Conservation (phyloP, 768 basidiomycete species). For the Dictyophora rubrovolvata region DNA sequence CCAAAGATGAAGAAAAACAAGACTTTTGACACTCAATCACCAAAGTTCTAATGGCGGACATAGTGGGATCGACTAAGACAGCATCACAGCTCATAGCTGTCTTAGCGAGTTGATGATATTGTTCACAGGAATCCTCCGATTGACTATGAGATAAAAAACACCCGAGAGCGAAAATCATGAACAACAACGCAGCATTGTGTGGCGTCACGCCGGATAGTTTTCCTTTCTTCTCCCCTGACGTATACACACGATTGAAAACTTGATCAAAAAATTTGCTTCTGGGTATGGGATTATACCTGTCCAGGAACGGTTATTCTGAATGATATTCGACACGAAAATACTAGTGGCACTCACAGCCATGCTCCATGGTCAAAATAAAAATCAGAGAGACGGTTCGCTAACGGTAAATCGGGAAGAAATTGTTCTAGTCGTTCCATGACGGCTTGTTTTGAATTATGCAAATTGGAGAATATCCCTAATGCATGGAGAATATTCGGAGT, state of each 20-base stretch:
- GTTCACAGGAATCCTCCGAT: constrained; percentile 42
- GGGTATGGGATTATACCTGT: constrained; percentile 45
- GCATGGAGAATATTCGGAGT: constrained; percentile 1
- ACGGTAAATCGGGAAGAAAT: constrained; percentile 42
- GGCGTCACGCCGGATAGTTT: constrained; percentile 22
- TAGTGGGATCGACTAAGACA: constrained; percentile 40
- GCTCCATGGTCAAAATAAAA: constrained; percentile 55
- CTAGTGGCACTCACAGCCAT: constrained; percentile 36
- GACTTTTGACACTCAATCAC: constrained; percentile 28
- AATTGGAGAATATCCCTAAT: constrained; percentile 6
- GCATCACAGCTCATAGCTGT: constrained; percentile 39
- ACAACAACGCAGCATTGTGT: constrained; percentile 54
- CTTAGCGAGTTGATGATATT: constrained; percentile 52
- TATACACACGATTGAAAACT: constrained; percentile 42
- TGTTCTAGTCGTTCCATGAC: constrained; percentile 2
- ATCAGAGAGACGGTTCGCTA: constrained; percentile 53
- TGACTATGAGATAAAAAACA: constrained; percentile 45
- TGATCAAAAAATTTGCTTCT: constrained; percentile 48
- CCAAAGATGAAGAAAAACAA: constrained; percentile 20
- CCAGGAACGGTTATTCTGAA: neutral
- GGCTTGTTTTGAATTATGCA: neutral
- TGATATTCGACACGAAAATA: neutral
- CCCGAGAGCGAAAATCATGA: constrained; percentile 56
- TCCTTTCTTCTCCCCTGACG: neutral
- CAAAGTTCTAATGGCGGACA: constrained; percentile 43